phyloP scores from a whole-genome alignment of 2,329 filamentous ascomycete species.

The Cercospora brassicicola region DNA sequence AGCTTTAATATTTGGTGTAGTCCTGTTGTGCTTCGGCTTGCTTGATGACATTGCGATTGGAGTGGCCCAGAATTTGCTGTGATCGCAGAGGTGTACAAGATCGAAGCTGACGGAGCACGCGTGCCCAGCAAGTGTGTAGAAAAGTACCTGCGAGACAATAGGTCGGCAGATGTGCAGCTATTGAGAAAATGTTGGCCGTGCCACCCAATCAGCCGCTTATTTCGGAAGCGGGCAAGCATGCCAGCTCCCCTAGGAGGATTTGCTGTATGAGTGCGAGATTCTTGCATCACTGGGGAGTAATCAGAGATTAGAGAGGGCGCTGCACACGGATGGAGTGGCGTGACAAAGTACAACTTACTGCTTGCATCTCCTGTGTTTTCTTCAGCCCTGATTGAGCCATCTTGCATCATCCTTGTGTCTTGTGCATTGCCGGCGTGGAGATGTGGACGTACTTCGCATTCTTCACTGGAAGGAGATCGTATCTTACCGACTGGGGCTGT shows the following conservation, averaged over 20 bases:
- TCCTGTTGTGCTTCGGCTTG: conserved; percentile 9
- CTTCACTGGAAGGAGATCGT: not conserved
- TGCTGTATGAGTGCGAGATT: conserved; percentile 1
- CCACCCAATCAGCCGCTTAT: not conserved
- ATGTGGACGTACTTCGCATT: not conserved
- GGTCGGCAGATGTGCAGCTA: not conserved
- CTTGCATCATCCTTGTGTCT: not conserved
- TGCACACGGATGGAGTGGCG: not conserved
- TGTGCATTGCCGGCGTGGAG: not conserved
- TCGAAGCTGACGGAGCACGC: not conserved
- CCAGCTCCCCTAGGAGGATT: not conserved
- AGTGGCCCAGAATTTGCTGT: not conserved
- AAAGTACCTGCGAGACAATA: not conserved
- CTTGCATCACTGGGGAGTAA: conserved; percentile 8
- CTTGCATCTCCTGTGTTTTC: not conserved
- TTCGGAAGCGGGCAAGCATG: conserved; percentile 9
- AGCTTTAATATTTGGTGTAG: conserved; percentile 10
- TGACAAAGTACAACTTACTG: not conserved
- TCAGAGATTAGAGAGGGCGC: not conserved
- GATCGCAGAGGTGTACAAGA: not conserved
- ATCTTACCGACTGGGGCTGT: not conserved
- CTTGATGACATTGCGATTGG: not conserved
- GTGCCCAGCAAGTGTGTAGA: not conserved
- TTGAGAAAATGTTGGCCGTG: not conserved
- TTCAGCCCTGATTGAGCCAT: not conserved